Conservation (phyloP, 2,329 filamentous ascomycete genomes). For the Diaporthe citrichinensis region DNA sequence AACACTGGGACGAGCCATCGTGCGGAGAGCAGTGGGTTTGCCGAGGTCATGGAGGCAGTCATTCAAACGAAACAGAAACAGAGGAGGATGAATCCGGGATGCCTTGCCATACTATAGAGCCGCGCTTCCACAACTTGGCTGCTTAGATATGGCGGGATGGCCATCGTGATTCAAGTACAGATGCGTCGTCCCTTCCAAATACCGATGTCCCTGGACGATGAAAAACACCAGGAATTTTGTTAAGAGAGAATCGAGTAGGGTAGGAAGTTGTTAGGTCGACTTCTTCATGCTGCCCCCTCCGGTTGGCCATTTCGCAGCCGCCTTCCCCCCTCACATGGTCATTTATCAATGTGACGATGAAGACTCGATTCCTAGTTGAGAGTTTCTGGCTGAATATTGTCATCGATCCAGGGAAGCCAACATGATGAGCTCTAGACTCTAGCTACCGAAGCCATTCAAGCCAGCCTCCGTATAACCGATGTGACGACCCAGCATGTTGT, state of each 20-base stretch:
- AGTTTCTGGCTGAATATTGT: too few species aligned
- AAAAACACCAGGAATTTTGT: too few species aligned
- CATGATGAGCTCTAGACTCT: background rate
- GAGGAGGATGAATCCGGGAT: background rate
- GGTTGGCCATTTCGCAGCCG: too few species aligned
- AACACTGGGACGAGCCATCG: accelerated
- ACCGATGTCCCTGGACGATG: too few species aligned
- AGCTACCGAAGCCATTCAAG: background rate
- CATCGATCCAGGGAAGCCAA: too few species aligned
- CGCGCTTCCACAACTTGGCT: background rate
- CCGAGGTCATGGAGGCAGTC: background rate
- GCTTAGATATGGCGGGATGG: background rate
- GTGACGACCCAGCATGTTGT: background rate
- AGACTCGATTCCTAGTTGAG: too few species aligned
- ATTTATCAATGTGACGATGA: too few species aligned
- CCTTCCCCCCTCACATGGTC: too few species aligned
- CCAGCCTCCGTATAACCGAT: background rate
- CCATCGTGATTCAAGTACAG: background rate
- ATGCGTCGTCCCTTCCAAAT: too few species aligned
- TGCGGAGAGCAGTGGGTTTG: background rate
- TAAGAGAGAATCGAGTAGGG: too few species aligned
- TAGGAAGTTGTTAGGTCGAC: too few species aligned
- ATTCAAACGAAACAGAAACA: background rate
- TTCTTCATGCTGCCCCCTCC: too few species aligned
- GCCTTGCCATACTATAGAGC: background rate